Evolutionary conservation across 805 yeast genomes (phyloP).

Genomic region (Ogataea trehalophila): DNA sequence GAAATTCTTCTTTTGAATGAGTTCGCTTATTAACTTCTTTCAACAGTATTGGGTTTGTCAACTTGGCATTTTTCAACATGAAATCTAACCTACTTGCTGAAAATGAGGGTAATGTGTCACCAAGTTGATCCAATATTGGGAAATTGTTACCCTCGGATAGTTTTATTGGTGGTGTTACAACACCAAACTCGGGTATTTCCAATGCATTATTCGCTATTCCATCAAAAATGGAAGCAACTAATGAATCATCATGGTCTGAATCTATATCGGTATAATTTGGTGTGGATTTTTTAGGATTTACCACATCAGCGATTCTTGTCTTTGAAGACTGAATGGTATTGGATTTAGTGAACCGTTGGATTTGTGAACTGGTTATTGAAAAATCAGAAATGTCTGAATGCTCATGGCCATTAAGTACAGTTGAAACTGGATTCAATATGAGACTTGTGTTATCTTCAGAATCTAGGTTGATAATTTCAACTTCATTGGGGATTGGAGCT

Average conservation of each 20-base stretch:
- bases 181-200: too few species aligned
- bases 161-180: too few species aligned
- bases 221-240: too few species aligned
- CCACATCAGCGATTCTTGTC: neutral
- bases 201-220: too few species aligned
- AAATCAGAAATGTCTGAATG: conserved; percentile 3
- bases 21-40: conserved; percentile 32
- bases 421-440: too few species aligned
- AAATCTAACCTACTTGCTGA: conserved; percentile 13
- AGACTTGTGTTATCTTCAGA: conserved; percentile 3
- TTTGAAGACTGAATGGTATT: neutral
- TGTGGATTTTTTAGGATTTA: neutral
- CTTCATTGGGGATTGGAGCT: too few species aligned
- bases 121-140: neutral
- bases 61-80: conserved; percentile 18
- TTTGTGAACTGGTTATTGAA: neutral
- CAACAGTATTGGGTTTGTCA: conserved; percentile 13
- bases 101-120: neutral
- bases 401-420: neutral
- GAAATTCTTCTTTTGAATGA: conserved; percentile 45
- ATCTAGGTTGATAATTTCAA: conserved; percentile 9
- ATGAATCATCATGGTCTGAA: neutral
- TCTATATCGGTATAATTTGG: neutral
- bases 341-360: neutral
- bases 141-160: too few species aligned